These are phyloP conservation scores for Geotrichum cucujoidarum DNA, from an alignment of 1,139 yeast species.

Conservation along the genomic window DNA sequence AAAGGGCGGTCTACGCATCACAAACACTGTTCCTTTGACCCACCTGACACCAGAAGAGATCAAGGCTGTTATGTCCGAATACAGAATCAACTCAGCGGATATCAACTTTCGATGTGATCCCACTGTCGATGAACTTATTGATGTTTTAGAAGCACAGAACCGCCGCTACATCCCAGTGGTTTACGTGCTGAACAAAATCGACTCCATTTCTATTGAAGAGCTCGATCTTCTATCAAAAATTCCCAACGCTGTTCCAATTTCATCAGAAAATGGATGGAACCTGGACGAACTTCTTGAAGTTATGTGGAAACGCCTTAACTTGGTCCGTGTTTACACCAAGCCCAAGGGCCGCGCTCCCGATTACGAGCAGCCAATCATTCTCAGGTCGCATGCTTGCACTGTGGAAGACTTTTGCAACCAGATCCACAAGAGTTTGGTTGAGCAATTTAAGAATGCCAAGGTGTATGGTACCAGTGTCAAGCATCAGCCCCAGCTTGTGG, in stretches of 20 bases:
- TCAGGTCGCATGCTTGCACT: slow-evolving; percentile 72
- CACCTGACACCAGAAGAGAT: slow-evolving; percentile 89
- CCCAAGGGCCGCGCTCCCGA: slow-evolving; percentile 95
- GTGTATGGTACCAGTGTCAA: slow-evolving; percentile 91
- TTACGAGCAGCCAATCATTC: slow-evolving; percentile 88
- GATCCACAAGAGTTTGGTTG: slow-evolving; percentile 89
- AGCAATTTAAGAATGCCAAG: slow-evolving; percentile 85
- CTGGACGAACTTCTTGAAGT: slow-evolving; percentile 85
- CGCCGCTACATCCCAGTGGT: slow-evolving; percentile 93
- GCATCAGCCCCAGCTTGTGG: slow-evolving; percentile 97
- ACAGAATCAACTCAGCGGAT: slow-evolving; percentile 93
- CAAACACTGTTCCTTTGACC: slow-evolving; percentile 88
- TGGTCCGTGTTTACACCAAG: slow-evolving; percentile 93
- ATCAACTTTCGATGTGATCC: slow-evolving; percentile 96
- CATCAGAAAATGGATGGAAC: slow-evolving; percentile 95
- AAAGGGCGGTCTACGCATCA: slow-evolving; percentile 89
- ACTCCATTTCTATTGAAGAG: slow-evolving; percentile 89
- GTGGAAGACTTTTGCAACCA: slow-evolving; percentile 96
- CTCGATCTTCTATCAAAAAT: slow-evolving; percentile 82
- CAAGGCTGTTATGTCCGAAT: slow-evolving; percentile 92
- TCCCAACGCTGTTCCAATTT: slow-evolving; percentile 95
- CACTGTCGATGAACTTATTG: slow-evolving; percentile 90
- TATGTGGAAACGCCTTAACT: slow-evolving; percentile 88
- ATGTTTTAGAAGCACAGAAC: slow-evolving; percentile 83
- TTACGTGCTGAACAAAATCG: slow-evolving; percentile 91